A percentile compares a stretch with the other conserved stretches of the same genome.
These are phyloP conservation scores for Herpotrichia juniperi DNA, from an alignment of 2,329 filamentous ascomycete genomes.

Conservation along the genomic window DNA sequence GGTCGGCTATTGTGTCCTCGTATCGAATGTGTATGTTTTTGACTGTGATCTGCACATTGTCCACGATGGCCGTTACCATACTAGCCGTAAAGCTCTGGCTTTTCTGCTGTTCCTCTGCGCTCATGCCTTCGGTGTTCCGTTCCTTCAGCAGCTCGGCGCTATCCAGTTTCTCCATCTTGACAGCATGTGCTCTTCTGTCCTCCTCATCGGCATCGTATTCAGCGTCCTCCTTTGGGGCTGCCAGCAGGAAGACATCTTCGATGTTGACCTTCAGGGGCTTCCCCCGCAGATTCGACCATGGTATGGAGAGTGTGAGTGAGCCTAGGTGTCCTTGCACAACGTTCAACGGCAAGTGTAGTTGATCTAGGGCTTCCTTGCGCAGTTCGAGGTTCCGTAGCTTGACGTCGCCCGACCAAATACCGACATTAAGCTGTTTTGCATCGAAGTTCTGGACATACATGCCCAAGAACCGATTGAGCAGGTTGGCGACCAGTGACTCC, in stretches of 20 bases:
- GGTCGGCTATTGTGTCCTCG: constrained; percentile 94
- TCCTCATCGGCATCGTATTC: constrained; percentile 95
- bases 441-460: constrained; percentile 99
- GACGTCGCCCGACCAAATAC: constrained; percentile 98
- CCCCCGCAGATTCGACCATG: constrained; percentile 95
- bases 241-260: constrained; percentile 94
- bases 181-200: constrained; percentile 79
- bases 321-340: constrained; percentile 95
- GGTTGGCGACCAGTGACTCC: constrained; percentile 92
- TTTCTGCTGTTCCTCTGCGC: constrained; percentile 93
- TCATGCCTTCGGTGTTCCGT: constrained; percentile 88
- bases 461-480: constrained; percentile 98
- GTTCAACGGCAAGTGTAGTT: constrained; percentile 94
- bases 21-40: constrained; percentile 99
- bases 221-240: constrained; percentile 92
- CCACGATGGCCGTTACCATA: constrained; percentile 92
- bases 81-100: constrained; percentile 98
- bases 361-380: constrained; percentile 92
- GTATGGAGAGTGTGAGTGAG: constrained; percentile 88
- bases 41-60: constrained; percentile 96
- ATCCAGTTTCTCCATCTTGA: constrained; percentile 99
- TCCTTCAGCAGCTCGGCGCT: constrained; percentile 95
- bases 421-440: constrained; percentile 94
- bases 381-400: constrained; percentile 92
- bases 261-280: constrained; percentile 95